Conservation (phyloP, 225 moss, liverwort and hornwort genomes). For the Physcomitrellopsis africana region DNA sequence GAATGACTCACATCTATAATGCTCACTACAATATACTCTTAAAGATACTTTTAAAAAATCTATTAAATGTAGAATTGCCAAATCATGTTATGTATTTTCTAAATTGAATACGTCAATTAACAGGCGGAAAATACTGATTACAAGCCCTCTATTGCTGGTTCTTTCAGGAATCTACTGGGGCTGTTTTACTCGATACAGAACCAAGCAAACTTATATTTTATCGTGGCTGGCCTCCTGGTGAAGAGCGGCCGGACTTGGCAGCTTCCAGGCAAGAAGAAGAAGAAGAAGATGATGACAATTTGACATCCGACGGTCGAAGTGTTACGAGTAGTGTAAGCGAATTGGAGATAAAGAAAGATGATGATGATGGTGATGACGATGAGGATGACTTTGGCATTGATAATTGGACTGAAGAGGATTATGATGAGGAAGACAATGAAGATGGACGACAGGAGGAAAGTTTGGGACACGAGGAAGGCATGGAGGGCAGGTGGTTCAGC, state of each 20-base stretch:
- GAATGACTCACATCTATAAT: not conserved
- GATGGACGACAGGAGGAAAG: not conserved
- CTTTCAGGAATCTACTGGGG: conserved; percentile 84
- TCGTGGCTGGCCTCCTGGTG: conserved; percentile 86
- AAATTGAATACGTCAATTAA: not conserved
- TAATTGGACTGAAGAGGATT: conserved; percentile 74
- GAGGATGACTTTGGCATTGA: conserved; percentile 67
- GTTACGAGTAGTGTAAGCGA: not conserved
- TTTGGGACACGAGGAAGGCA: conserved; percentile 12
- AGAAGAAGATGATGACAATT: conserved; percentile 27
- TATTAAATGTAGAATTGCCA: too few species aligned
- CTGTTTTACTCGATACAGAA: conserved; percentile 82
- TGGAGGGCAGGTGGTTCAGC: conserved; percentile 44
- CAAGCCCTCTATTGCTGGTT: conserved; percentile 2
- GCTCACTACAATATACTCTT: not conserved
- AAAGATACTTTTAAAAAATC: not conserved
- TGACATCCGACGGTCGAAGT: not conserved
- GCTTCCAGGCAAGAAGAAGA: conserved; percentile 30
- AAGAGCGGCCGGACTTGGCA: conserved; percentile 63
- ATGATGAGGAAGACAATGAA: conserved; percentile 27
- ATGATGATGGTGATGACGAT: conserved; percentile 28
- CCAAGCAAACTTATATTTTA: conserved; percentile 87
- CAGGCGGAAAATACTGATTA: conserved; percentile 22
- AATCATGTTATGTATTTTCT: not conserved
- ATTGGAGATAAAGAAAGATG: conserved; percentile 22